Percentiles rank a stretch among this genome's conserved stretches.
Evolutionary conservation across 208 protist species (phyloP).

Genomic region (Leptomonas pyrrhocoris): DNA sequence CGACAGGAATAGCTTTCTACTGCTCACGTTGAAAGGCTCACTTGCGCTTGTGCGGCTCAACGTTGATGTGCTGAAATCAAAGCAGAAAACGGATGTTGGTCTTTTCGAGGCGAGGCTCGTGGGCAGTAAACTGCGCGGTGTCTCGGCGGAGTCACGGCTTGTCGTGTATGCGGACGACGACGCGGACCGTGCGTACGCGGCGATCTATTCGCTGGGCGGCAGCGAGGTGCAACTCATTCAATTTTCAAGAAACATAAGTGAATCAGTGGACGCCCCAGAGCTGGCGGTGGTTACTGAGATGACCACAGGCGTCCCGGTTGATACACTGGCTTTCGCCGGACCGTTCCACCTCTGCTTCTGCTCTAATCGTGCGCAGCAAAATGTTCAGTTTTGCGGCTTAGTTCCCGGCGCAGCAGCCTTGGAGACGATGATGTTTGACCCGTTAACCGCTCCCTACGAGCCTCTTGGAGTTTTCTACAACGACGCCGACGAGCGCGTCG

Average conservation of each 20-base stretch:
- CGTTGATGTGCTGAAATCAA: not conserved
- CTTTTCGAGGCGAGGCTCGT: slow-evolving; percentile 17
- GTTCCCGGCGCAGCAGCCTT: slow-evolving; percentile 19
- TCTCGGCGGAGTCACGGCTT: slow-evolving; percentile 4
- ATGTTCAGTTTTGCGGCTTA: slow-evolving; percentile 32
- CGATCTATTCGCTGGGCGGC: slow-evolving; percentile 9
- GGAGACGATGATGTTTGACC: slow-evolving; percentile 28
- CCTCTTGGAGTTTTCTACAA: slow-evolving; percentile 27
- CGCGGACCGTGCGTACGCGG: slow-evolving; percentile 7
- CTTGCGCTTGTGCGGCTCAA: slow-evolving; percentile 26
- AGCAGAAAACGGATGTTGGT: not conserved
- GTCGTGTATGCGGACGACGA: slow-evolving; percentile 16
- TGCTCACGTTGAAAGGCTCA: slow-evolving; percentile 21
- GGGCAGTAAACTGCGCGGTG: not conserved
- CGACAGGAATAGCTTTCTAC: slow-evolving; percentile 26
- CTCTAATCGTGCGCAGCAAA: slow-evolving; percentile 14
- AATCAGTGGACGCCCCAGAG: not conserved
- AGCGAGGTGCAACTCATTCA: slow-evolving; percentile 21
- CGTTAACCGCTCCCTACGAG: slow-evolving; percentile 12
- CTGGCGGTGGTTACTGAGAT: slow-evolving; percentile 5
- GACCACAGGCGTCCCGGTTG: slow-evolving; percentile 12
- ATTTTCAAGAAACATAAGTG: not conserved
- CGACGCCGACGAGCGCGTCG: slow-evolving; percentile 20
- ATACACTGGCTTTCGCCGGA: slow-evolving; percentile 31
- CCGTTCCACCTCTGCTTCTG: slow-evolving; percentile 36